Base-by-base conservation (phyloP, 768 basidiomycete species). In the Xerocomellus intermedius region DNA sequence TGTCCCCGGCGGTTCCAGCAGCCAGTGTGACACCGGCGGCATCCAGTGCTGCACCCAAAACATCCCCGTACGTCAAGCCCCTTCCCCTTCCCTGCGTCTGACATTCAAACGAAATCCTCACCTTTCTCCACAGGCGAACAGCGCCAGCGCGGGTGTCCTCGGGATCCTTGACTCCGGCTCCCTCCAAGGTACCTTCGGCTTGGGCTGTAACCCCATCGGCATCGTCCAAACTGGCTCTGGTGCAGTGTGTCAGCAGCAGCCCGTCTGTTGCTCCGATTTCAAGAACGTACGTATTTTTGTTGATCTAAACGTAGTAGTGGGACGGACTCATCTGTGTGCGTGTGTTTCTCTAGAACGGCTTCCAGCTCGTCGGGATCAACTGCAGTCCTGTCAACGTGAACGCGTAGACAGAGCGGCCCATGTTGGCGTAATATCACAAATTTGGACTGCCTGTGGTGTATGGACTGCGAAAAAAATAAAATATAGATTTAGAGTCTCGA, bases 241-340 rank as follows among this genome's bases (percentile, higher is more conserved):
- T 12, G 8, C 45, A 2, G 0, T 0, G 0, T 65, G 64, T 51
- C 0, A 7, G 0, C 21, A 50, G 26, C 6, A 55, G 8, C 14
- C 64, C 2, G 38, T 57, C 24, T 65, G 64, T n/a, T 65, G 64
- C 46, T 2, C 4, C 19, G 2, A 22, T 21, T 12, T 30, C 9
- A 0, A 4, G 0, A 1, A 5, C 9, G 61, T 59, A 12, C 48
- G 48, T 58, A 5, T 14, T 16, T 19, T 30, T 19, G n/a, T 28
- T 30, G n/a, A 9, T 35, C 13, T 32, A 5, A 0, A 42, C 24
- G 22, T 5, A 12, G 12, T 36, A 2, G 22, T 9, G 3, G 5
- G 8, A 32, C 17, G 8, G 12, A 21, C 10, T 8, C 19, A n/a
- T 38, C 50, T 49, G 39, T 49, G 39, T 22, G 22, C 14, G 6